Evolutionary conservation across 208 protist species (phyloP), one percentile per base, ranked within the genome.

Genomic region (Acanthamoeba royreba): DNA sequence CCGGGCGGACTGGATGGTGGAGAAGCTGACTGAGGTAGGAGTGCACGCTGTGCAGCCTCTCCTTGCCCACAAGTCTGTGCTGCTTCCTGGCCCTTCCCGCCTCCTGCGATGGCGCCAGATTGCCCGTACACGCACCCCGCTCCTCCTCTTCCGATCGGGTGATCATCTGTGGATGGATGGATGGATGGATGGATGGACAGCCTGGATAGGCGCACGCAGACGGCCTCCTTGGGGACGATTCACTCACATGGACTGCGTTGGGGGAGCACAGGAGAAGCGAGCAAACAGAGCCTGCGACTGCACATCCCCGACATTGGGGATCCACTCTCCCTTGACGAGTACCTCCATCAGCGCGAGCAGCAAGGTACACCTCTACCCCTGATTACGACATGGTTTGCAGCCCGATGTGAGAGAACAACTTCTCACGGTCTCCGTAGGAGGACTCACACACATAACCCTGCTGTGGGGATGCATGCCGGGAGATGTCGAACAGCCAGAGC

Each of bases 401-500:
- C n/a, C 55, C 9, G 8, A 25, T 25, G 55, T 66, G 55, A 33
- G 28, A n/a, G n/a, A 2, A 72, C 13, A 28, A 4, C n/a, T n/a
- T n/a, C n/a, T n/a, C n/a, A n/a, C n/a, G n/a, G n/a, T n/a, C n/a
- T n/a, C n/a, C n/a, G 61, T n/a, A n/a, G 61, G 61, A 38, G 61
- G 61, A 22, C 25, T 72, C 40, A 31, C 38, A 17, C 2, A 52
- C 2, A 22, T 42, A 5, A 85, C 72, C 5, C n/a, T 85, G 38
- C 45, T 85, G 38, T 85, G 72, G 72, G 72, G 72, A 19, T 85
- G 72, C n/a, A 85, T 85, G 72, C 72, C 72, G n/a, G 72, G 72
- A 49, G 72, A 85, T 15, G 35, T 85, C 40, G 72, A 3, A 1
- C 31, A 19, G 5, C 72, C 38, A 46, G 72, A 4, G 72, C 72